Conservation (phyloP, 2,329 filamentous ascomycete genomes). For the Pseudocercospora ulei region DNA sequence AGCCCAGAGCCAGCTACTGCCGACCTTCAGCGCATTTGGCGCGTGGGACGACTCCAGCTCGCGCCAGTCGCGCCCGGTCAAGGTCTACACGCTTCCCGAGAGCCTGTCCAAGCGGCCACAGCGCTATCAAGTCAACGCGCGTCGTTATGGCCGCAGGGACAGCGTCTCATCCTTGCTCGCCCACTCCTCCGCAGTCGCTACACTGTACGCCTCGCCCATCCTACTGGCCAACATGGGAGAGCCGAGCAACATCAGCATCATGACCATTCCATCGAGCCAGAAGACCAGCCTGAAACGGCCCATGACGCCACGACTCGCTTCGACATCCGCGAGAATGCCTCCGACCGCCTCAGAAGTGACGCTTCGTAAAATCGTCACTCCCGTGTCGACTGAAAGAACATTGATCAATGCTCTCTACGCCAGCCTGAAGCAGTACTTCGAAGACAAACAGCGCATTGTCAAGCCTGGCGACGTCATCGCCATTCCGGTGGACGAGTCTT, state of each 20-base stretch:
- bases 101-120: slow-evolving; percentile 47
- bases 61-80: slow-evolving; percentile 70
- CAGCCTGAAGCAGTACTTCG: slow-evolving; percentile 80
- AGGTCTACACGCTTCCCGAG: slow-evolving; percentile 81
- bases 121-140: slow-evolving; percentile 48
- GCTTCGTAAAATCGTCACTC: slow-evolving; percentile 78
- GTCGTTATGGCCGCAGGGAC: slow-evolving; percentile 41
- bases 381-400: slow-evolving; percentile 72
- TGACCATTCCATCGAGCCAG: slow-evolving; percentile 45
- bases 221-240: slow-evolving; percentile 76
- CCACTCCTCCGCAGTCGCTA: slow-evolving; percentile 48
- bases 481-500: slow-evolving; percentile 74
- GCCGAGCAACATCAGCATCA: slow-evolving; percentile 67
- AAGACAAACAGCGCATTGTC: slow-evolving; percentile 68
- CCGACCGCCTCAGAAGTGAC: slow-evolving; percentile 68
- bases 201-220: slow-evolving; percentile 71
- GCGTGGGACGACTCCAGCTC: slow-evolving; percentile 56
- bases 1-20: slow-evolving; percentile 60
- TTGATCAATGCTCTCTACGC: slow-evolving; percentile 79
- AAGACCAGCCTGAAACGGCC: slow-evolving; percentile 38
- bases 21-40: slow-evolving; percentile 57
- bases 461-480: slow-evolving; percentile 81
- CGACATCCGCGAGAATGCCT: slow-evolving; percentile 43
- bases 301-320: slow-evolving; percentile 25
- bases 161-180: slow-evolving; percentile 46